These are phyloP conservation scores for Epichloe amarillans DNA, from an alignment of 2,329 filamentous ascomycete species.

Conservation along the genomic window DNA sequence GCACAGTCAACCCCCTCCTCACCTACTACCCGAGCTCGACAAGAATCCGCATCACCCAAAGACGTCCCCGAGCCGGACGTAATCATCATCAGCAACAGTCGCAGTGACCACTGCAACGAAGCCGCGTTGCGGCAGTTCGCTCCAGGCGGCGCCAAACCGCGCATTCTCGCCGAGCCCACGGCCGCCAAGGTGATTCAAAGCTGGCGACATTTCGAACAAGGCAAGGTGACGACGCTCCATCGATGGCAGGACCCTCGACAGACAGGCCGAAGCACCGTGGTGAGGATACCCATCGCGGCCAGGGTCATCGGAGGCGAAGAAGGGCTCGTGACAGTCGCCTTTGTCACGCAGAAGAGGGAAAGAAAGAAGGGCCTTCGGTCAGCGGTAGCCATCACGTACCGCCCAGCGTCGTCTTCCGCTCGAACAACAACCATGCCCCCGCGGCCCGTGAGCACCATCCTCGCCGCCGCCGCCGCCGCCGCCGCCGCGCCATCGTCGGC, in stretches of 20 bases:
- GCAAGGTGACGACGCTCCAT: slow-evolving; percentile 30
- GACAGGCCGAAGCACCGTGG: slow-evolving; percentile 19
- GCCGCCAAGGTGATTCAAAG: slow-evolving; percentile 51
- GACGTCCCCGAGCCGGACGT: slow-evolving; percentile 30
- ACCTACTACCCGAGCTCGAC: slow-evolving; percentile 38
- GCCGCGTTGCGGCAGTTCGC: slow-evolving; percentile 53
- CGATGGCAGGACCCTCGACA: slow-evolving; percentile 31
- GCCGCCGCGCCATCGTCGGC: slow-evolving; percentile 4
- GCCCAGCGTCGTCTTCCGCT: slow-evolving; percentile 31
- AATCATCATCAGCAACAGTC: slow-evolving; percentile 32
- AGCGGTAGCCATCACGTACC: slow-evolving; percentile 60
- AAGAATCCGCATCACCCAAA: slow-evolving; percentile 37
- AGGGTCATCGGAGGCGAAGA: slow-evolving; percentile 35
- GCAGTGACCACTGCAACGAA: slow-evolving; percentile 57
- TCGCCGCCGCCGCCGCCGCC: slow-evolving; percentile 1
- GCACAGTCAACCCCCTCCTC: slow-evolving; percentile 26
- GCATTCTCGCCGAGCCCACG: slow-evolving; percentile 52
- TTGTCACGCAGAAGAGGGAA: slow-evolving; percentile 48
- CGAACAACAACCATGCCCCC: slow-evolving; percentile 7
- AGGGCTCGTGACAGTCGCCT: slow-evolving; percentile 60
- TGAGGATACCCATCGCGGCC: slow-evolving; percentile 40
- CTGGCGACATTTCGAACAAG: slow-evolving; percentile 54
- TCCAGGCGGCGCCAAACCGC: slow-evolving; percentile 34
- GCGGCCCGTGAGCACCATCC: slow-evolving; percentile 8
- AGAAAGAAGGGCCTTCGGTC: slow-evolving; percentile 48